Evolutionary conservation across 2,329 filamentous ascomycete species (phyloP).

Genomic region (Drechmeria coniospora): DNA sequence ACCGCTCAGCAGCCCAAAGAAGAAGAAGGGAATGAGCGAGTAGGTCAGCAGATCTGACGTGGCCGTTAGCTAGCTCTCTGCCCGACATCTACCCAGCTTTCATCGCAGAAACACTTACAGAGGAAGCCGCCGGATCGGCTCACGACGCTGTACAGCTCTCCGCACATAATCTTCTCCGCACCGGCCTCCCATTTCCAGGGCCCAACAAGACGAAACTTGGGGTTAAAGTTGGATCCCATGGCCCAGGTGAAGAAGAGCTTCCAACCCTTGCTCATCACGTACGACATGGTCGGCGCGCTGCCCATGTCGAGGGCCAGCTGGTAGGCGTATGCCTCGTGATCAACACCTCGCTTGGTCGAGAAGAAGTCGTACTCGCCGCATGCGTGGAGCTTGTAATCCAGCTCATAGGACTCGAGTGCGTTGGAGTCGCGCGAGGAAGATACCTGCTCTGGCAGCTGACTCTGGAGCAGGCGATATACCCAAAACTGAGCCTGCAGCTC

Average conservation of each 20-base stretch:
- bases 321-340: constrained; percentile 34
- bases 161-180: constrained; percentile 22
- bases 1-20: constrained; percentile 19
- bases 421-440: constrained; percentile 6
- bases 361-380: constrained; percentile 18
- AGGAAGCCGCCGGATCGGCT: constrained; percentile 19
- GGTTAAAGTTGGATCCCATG: constrained; percentile 31
- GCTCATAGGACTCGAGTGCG: constrained; percentile 17
- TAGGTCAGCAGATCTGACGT: constrained; percentile 18
- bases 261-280: constrained; percentile 19
- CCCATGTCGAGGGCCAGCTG: constrained; percentile 32
- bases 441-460: constrained; percentile 10
- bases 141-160: constrained; percentile 24
- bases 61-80: constrained; percentile 4
- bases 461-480: constrained; percentile 23
- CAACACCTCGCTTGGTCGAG: constrained; percentile 24
- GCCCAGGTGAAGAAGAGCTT: constrained; percentile 28
- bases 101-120: constrained; percentile 14
- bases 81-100: neutral
- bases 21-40: constrained; percentile 17
- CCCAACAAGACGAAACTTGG: constrained; percentile 30
- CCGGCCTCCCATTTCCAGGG: constrained; percentile 24
- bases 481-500: constrained; percentile 34
- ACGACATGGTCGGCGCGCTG: constrained; percentile 20
- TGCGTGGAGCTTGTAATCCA: constrained; percentile 24